A percentile compares a stretch with the other conserved stretches of the same genome.
phyloP scores from a whole-genome alignment of 148 eudicot genomes.

The Heliosperma pusillum region DNA sequence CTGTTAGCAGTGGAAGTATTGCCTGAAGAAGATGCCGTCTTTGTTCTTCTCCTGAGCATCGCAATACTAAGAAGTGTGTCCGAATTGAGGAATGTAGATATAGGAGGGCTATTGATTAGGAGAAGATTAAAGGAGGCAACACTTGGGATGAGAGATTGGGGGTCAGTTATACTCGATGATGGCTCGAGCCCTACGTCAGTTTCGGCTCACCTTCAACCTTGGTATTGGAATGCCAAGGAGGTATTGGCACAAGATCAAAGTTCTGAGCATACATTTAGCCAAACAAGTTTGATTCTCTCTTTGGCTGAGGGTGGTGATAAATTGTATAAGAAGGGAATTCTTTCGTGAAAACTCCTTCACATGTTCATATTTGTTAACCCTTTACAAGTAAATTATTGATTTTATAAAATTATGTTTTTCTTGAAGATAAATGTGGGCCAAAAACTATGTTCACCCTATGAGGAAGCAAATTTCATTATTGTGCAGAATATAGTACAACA shows the following conservation, averaged over 20 bases:
- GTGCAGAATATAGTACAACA: too few relatives aligned
- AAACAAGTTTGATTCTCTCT: constrained; percentile 37
- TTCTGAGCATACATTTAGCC: constrained; percentile 37
- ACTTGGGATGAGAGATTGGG: constrained; percentile 74
- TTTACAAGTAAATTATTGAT: background rate
- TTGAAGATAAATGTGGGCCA: background rate
- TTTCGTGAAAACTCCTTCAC: background rate
- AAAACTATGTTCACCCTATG: too few relatives aligned
- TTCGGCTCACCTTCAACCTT: constrained; percentile 61
- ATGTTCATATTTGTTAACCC: background rate
- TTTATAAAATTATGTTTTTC: too few relatives aligned
- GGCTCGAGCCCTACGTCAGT: constrained; percentile 32
- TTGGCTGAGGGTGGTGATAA: constrained; percentile 83
- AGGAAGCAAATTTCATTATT: too few relatives aligned
- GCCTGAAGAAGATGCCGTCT: constrained; percentile 87
- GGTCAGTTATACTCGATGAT: constrained; percentile 60
- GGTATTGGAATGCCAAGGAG: constrained; percentile 70
- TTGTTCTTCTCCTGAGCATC: constrained; percentile 58
- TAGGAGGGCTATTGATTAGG: constrained; percentile 62
- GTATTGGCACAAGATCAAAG: constrained; percentile 43
- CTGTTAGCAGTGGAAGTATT: constrained; percentile 53
- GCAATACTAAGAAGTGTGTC: constrained; percentile 67
- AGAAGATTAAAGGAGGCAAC: constrained; percentile 62
- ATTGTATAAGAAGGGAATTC: constrained; percentile 59
- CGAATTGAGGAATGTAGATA: constrained; percentile 64